Evolutionary conservation across 2,329 filamentous ascomycete species (phyloP).

Genomic region (Xylaria polymorpha): DNA sequence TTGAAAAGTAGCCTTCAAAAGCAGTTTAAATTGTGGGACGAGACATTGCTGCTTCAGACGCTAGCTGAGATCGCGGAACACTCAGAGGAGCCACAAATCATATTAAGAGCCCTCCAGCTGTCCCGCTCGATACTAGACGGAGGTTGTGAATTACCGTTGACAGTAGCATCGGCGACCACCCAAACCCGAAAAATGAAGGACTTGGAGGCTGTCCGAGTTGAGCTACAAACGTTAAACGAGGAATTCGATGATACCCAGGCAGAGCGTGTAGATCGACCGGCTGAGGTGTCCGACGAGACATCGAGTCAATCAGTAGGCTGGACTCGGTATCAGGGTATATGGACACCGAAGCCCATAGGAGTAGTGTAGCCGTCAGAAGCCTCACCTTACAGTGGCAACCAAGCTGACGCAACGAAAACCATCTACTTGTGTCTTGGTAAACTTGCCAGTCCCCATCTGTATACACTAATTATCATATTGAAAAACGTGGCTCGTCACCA

Average conservation of each 20-base stretch:
- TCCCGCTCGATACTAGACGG: constrained; percentile 55
- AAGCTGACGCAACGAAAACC: background rate
- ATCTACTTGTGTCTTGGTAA: background rate
- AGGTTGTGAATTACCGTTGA: constrained; percentile 30
- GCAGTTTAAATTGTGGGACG: constrained; percentile 53
- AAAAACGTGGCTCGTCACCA: background rate
- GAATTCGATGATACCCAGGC: constrained; percentile 39
- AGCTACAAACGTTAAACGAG: constrained; percentile 43
- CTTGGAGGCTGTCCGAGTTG: constrained; percentile 44
- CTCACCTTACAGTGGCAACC: background rate
- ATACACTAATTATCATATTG: background rate
- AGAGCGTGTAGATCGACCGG: constrained; percentile 19
- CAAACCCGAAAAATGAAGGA: constrained; percentile 29
- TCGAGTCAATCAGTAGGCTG: constrained; percentile 54
- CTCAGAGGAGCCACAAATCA: constrained; percentile 57
- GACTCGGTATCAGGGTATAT: constrained; percentile 62
- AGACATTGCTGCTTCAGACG: constrained; percentile 52
- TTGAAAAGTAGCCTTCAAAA: constrained; percentile 42
- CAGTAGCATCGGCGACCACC: background rate
- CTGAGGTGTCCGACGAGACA: constrained; percentile 36
- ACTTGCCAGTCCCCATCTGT: background rate
- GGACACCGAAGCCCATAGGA: constrained; percentile 70
- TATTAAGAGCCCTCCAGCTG: constrained; percentile 59
- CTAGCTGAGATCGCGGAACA: constrained; percentile 55
- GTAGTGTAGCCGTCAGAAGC: constrained; percentile 53